These are phyloP conservation scores for Myxozyma neglecta DNA, from an alignment of 805 yeast genomes.

Conservation along the genomic window DNA sequence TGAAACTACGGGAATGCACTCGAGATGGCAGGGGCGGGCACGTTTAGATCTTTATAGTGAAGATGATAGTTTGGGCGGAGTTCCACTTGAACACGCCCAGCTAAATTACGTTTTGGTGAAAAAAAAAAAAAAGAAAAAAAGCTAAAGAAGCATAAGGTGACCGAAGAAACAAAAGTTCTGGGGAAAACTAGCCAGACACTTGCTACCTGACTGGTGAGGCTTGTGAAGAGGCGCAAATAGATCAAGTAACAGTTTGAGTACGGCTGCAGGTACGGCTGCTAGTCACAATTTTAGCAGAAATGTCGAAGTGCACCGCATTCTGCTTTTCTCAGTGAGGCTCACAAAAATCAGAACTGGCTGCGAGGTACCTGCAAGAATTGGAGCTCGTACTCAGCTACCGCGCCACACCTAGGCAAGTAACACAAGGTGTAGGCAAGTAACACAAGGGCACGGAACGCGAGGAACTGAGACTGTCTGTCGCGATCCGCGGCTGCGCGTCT, in stretches of 20 bases:
- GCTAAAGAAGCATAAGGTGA: background rate
- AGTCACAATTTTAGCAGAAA: background rate
- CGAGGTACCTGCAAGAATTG: too few relatives aligned
- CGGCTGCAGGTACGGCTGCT: background rate
- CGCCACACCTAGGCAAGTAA: too few relatives aligned
- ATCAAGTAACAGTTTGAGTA: background rate
- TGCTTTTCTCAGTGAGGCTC: too few relatives aligned
- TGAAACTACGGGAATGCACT: background rate
- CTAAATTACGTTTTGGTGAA: background rate
- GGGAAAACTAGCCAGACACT: background rate
- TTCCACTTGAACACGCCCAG: background rate
- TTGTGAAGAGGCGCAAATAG: background rate
- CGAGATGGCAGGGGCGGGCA: conserved; percentile 9
- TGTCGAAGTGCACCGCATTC: too few relatives aligned
- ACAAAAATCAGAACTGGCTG: too few relatives aligned
- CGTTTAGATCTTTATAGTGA: background rate
- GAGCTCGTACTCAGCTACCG: too few relatives aligned
- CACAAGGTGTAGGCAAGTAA: too few relatives aligned
- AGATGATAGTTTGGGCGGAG: background rate
- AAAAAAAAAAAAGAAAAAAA: background rate
- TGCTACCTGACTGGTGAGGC: background rate
- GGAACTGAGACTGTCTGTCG: too few relatives aligned
- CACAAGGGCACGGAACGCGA: too few relatives aligned
- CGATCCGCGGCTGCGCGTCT: too few relatives aligned
- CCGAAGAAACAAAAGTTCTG: background rate